phyloP scores from a whole-genome alignment of 2,329 filamentous ascomycete species.

The Teratosphaeria gauchensis region DNA sequence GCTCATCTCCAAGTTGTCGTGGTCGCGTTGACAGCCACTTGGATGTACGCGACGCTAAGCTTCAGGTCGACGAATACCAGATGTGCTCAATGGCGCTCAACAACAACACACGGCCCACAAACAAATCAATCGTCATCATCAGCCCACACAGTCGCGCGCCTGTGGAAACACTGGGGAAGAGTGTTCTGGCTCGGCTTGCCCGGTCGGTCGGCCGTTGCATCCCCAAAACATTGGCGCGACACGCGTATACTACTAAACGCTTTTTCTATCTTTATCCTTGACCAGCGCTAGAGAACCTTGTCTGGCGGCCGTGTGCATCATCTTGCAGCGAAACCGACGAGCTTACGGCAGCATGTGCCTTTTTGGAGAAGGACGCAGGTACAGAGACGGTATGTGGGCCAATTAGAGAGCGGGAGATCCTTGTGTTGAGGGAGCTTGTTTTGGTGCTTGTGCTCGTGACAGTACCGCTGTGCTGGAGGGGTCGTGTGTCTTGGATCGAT shows the following conservation, averaged over 20 bases:
- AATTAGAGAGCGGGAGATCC: background rate
- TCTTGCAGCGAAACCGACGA: background rate
- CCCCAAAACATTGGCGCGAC: background rate
- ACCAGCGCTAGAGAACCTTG: background rate
- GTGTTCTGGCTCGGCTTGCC: no score
- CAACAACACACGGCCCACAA: background rate
- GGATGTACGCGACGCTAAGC: background rate
- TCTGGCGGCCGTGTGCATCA: background rate
- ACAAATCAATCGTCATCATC: no score
- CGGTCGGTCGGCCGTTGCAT: background rate
- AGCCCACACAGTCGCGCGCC: no score
- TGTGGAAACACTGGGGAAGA: no score
- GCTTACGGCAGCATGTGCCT: background rate
- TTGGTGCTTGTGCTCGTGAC: no score
- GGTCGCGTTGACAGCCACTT: no score
- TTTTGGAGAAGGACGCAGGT: background rate
- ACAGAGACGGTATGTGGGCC: background rate
- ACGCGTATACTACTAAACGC: background rate
- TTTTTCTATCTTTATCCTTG: background rate
- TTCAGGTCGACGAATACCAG: background rate
- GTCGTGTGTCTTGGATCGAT: background rate
- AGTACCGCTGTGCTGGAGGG: no score
- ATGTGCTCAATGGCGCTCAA: background rate
- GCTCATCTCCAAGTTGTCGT: no score
- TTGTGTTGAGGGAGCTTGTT: background rate